Percentiles rank a stretch among this genome's conserved stretches.
phyloP scores from a whole-genome alignment of 768 basidiomycete genomes.

The Tephrocybe rancida region DNA sequence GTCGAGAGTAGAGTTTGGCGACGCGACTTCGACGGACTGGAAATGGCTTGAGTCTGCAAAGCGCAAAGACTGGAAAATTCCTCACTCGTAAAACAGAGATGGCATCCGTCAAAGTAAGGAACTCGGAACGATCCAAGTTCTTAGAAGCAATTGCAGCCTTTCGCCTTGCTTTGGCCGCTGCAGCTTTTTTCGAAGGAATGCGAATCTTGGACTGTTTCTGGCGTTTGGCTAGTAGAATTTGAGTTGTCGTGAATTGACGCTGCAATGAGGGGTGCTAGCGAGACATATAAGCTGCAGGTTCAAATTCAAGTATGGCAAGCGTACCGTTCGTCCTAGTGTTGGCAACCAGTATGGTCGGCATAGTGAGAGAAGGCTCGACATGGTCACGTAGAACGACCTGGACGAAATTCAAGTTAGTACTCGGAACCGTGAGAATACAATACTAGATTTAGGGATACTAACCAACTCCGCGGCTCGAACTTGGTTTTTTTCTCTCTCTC shows the following conservation, averaged over 20 bases:
- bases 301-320: neutral
- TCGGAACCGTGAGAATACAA: constrained; percentile 14
- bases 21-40: constrained; percentile 84
- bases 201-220: constrained; percentile 53
- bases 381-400: neutral
- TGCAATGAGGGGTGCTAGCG: constrained; percentile 12
- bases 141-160: constrained; percentile 56
- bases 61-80: constrained; percentile 8
- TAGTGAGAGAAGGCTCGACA: constrained; percentile 22
- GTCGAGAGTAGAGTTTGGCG: constrained; percentile 77
- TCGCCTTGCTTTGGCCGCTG: constrained; percentile 64
- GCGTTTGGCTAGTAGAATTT: constrained; percentile 46
- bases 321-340: constrained; percentile 17
- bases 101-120: constrained; percentile 66
- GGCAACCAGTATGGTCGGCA: constrained; percentile 30
- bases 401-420: neutral
- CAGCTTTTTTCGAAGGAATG: constrained; percentile 69
- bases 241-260: constrained; percentile 58
- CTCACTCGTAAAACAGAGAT: constrained; percentile 72
- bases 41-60: constrained; percentile 1
- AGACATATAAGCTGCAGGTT: neutral
- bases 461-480: constrained; percentile 6
- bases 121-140: constrained; percentile 63
- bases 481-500: neutral
- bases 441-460: neutral